Evolutionary conservation across 352 stramenopile species (phyloP).

Genomic region (Plasmopara viticola): DNA sequence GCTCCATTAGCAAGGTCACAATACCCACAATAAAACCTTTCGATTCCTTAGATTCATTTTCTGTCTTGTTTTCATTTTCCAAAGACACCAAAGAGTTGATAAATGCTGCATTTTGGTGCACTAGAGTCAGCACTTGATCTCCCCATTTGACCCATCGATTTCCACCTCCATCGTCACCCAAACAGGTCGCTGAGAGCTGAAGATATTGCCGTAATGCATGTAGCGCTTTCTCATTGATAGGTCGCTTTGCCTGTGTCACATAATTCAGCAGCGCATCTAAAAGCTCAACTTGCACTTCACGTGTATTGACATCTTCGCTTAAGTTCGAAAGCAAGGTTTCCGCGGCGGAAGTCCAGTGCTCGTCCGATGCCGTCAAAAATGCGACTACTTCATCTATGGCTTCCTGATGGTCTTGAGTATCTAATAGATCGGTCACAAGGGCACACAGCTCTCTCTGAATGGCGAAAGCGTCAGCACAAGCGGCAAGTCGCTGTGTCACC

Average conservation of each 20-base stretch:
- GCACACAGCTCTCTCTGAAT: constrained; percentile 9
- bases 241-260: constrained; percentile 1
- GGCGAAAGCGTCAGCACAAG: constrained; percentile 13
- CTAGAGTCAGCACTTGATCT: constrained; percentile 18
- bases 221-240: constrained; percentile 4
- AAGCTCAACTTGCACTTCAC: constrained; percentile 16
- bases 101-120: constrained; percentile 12
- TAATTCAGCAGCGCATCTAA: constrained; percentile 16
- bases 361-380: constrained; percentile 15
- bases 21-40: constrained; percentile 12
- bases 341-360: constrained; percentile 8
- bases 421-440: constrained; percentile 5
- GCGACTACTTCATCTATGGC: constrained; percentile 11
- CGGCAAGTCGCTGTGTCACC: constrained; percentile 4
- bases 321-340: constrained; percentile 21
- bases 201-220: constrained; percentile 14
- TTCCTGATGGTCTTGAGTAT: constrained; percentile 5
- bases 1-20: constrained; percentile 14
- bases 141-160: constrained; percentile 27
- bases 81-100: constrained; percentile 4
- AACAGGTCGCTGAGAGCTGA: constrained; percentile 7
- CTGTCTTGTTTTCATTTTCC: background rate
- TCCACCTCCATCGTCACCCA: constrained; percentile 10
- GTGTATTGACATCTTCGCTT: constrained; percentile 1
- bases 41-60: background rate